Conservation (phyloP, 805 yeast genomes). For the Clavispora santaluciae region DNA sequence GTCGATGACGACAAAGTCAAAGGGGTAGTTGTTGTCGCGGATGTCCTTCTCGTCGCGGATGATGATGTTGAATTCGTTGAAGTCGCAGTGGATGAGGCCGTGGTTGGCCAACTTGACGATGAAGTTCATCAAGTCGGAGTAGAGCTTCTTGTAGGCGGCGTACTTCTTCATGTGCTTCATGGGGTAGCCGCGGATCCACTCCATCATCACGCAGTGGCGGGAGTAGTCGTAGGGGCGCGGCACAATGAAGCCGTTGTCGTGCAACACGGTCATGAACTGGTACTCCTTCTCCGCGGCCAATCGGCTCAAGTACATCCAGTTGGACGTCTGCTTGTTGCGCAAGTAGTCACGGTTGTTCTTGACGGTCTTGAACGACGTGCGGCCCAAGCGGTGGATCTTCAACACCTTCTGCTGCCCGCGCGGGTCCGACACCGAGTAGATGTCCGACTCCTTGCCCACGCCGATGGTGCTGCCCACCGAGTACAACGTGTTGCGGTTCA, state of each 20-base stretch:
- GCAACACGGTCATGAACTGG: slow-evolving; percentile 75
- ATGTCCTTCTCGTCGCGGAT: slow-evolving; percentile 57
- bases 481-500: slow-evolving; percentile 65
- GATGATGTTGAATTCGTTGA: slow-evolving; percentile 93
- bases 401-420: slow-evolving; percentile 63
- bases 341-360: slow-evolving; percentile 92
- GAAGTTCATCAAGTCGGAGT: slow-evolving; percentile 82
- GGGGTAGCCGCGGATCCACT: slow-evolving; percentile 81
- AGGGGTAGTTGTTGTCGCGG: slow-evolving; percentile 36
- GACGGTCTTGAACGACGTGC: slow-evolving; percentile 89
- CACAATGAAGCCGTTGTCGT: slow-evolving; percentile 73
- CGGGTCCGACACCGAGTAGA: slow-evolving; percentile 72
- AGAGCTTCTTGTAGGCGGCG: slow-evolving; percentile 62
- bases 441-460: slow-evolving; percentile 97
- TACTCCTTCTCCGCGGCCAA: slow-evolving; percentile 92
- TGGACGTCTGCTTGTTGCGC: slow-evolving; percentile 64
- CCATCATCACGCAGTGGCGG: slow-evolving; percentile 92
- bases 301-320: slow-evolving; percentile 89
- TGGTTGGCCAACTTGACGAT: slow-evolving; percentile 77
- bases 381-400: slow-evolving; percentile 89
- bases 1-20: slow-evolving; percentile 87
- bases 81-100: slow-evolving; percentile 96
- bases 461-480: slow-evolving; percentile 87
- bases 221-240: slow-evolving; percentile 88
- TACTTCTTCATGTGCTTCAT: slow-evolving; percentile 80